These are phyloP conservation scores for Neurospora sp. DNA, from an alignment of 2,329 filamentous ascomycete genomes.

Conservation along the genomic window DNA sequence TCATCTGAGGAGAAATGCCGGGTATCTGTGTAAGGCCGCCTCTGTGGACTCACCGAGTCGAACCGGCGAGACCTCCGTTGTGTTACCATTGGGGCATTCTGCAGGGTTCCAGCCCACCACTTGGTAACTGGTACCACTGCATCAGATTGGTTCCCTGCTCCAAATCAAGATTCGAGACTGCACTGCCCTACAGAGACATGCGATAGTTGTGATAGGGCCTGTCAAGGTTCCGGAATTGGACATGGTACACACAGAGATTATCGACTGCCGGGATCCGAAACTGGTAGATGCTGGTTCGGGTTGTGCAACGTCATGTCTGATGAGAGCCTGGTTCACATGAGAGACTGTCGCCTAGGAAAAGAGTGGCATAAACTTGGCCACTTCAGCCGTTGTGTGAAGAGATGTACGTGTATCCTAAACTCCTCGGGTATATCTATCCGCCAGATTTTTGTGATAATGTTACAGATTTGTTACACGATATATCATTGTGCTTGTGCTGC, in stretches of 20 bases:
- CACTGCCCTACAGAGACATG: background rate
- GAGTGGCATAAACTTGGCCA: background rate
- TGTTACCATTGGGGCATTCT: background rate
- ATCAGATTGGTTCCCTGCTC: background rate
- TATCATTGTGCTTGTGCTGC: background rate
- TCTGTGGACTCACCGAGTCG: background rate
- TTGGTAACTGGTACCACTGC: background rate
- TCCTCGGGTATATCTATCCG: background rate
- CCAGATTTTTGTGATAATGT: background rate
- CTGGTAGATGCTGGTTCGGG: background rate
- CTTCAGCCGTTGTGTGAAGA: background rate
- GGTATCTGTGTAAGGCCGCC: background rate
- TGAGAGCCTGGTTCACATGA: background rate
- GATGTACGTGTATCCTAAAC: background rate
- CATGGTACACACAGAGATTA: background rate
- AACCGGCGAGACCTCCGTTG: background rate
- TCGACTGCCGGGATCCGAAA: background rate
- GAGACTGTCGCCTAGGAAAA: background rate
- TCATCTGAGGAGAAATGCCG: background rate
- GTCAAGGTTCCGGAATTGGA: background rate
- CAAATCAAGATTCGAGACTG: background rate
- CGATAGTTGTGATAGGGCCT: background rate
- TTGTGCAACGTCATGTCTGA: background rate
- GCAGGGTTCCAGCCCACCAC: background rate
- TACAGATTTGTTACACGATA: background rate